phyloP scores from a whole-genome alignment of 2,329 filamentous ascomycete species.

The Calonectria multiphialidica region DNA sequence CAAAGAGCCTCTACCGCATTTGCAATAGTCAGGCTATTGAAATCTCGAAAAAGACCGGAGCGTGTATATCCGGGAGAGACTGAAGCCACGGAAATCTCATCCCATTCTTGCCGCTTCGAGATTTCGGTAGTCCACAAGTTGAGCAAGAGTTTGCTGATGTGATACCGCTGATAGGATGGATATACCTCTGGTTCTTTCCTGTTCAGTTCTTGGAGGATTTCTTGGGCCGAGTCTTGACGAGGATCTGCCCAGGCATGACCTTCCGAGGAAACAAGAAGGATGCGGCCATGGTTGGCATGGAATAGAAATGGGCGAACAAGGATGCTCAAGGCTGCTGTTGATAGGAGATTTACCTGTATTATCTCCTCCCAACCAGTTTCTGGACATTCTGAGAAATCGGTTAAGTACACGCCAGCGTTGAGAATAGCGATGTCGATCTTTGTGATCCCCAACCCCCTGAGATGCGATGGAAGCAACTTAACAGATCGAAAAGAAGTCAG shows the following conservation, averaged over 20 bases:
- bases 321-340: neutral
- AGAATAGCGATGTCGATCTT: neutral
- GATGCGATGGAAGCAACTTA: neutral
- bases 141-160: neutral
- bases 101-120: neutral
- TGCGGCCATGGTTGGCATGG: neutral
- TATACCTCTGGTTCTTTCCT: neutral
- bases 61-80: neutral
- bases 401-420: neutral
- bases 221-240: neutral
- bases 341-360: neutral
- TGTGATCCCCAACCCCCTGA: neutral
- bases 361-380: neutral
- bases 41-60: neutral
- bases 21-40: neutral
- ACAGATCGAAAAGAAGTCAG: neutral
- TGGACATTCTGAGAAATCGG: neutral
- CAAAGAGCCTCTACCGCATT: neutral
- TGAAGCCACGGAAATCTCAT: neutral
- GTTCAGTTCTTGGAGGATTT: neutral
- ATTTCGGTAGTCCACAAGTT: neutral
- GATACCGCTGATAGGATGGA: neutral
- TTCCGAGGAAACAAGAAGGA: neutral
- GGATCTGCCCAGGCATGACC: neutral
- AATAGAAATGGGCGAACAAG: neutral